Evolutionary conservation across 2,329 filamentous ascomycete species (phyloP), one percentile per base, ranked within the genome.

Genomic region (Bertia moriformis): DNA sequence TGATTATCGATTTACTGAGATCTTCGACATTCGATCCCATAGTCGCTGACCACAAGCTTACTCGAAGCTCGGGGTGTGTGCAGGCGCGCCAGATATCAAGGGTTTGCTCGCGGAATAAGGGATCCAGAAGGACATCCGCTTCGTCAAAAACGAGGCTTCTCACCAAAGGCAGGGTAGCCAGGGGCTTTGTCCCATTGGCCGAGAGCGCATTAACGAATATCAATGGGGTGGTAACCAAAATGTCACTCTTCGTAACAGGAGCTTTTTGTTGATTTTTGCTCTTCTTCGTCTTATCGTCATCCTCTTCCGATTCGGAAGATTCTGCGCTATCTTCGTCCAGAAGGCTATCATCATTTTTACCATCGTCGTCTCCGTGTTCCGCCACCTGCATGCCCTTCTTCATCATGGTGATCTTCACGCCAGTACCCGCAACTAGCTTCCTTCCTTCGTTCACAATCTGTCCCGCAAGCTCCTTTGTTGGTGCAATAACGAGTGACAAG

Each of bases 21-120:
- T 78, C 67, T 61, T 98, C 91, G 32, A 96, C 83, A 48, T 81
- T 91, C 14, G 89, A 94, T 3, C 84, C 86, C 79, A 98, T 95
- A 0, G 91, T 98, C 13, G 91, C 91, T 13, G 91, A 96, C 87
- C 89, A 98, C 43, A 93, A 78, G 7, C 83, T 85, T 3, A 86
- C 68, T 18, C 78, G 73, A 5, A 96, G 65, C n/a, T 68, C 60
- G 3, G 73, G 66, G 47, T 79, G 78, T 2, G 66, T 76, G 56
- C 89, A 89, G 3, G 83, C 73, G 32, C 74, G 72, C 87, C 88
- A 95, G 44, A 96, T 78, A 3, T 72, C 71, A 27, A 93, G 65
- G 0, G 87, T 95, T 56, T 95, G 87, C 17, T 91, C 82, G 41
- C 83, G 74, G 64, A 98, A 98, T 4, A 95, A 67, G 14, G 83